These are phyloP conservation scores for Peribolospora baueri DNA, from an alignment of 768 basidiomycete species.

Conservation along the genomic window DNA sequence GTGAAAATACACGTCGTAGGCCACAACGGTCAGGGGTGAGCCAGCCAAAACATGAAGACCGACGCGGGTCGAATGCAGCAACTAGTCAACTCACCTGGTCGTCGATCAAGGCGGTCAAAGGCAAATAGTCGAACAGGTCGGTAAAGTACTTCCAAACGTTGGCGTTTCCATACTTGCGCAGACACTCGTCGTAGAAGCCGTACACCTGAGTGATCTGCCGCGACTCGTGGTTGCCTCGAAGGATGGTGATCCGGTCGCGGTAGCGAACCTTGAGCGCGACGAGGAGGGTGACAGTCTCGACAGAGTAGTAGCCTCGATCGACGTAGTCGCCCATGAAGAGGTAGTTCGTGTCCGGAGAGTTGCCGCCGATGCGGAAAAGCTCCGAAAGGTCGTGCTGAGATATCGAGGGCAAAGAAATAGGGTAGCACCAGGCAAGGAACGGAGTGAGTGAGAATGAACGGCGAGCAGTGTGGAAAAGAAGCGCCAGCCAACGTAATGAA, in stretches of 20 bases:
- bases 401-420: neutral
- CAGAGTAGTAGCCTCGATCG: constrained; percentile 86
- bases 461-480: no score
- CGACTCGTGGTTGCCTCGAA: constrained; percentile 95
- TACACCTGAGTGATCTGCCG: constrained; percentile 99
- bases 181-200: constrained; percentile 97
- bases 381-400: constrained; percentile 93
- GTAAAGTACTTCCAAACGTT: constrained; percentile 99
- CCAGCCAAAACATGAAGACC: neutral
- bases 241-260: constrained; percentile 89
- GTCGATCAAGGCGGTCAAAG: constrained; percentile 90
- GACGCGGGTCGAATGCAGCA: neutral
- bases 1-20: neutral
- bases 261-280: constrained; percentile 94
- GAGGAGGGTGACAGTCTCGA: constrained; percentile 91
- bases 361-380: constrained; percentile 92
- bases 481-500: no score
- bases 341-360: constrained; percentile 97
- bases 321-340: constrained; percentile 99
- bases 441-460: neutral
- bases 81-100: constrained; percentile 55
- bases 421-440: neutral
- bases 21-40: neutral
- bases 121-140: constrained; percentile 92
- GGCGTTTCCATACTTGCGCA: constrained; percentile 98